Evolutionary conservation across 139 green algal species (phyloP), one percentile per base, ranked within the genome.

Genomic region (Dunaliella primolecta): DNA sequence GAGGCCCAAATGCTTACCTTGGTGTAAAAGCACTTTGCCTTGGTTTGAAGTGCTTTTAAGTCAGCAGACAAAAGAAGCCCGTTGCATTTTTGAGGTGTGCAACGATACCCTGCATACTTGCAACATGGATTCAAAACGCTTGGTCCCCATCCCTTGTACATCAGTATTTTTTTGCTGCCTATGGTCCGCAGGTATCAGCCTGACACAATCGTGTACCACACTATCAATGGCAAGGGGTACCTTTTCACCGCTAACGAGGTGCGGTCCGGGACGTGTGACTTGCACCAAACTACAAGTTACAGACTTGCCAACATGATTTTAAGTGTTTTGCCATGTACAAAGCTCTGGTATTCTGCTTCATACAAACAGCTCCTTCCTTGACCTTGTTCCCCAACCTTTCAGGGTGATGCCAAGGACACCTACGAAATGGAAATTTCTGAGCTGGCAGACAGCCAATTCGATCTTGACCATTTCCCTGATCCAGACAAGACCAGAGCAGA

Each of bases 181-280:
- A 7, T 15, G 7, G 7, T 7, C 15, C 46, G 15, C 46, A 64
- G 46, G 7, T 82, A 46, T 32, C 78, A 84, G 79, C 84, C 84
- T 3, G 84, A 87, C 79, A 84, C 84, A 35, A 84, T 87, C 36
- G 31, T 38, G 11, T 77, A 87, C 36, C 15, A 71, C 79, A 82
- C 30, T 21, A 84, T 84, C 36, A 27, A 23, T 21, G 30, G 31
- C 24, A 34, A 31, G 24, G 3, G 34, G 1, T 84, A 82, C 71
- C 79, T 87, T 20, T 78, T 87, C 36, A 76, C 84, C 2, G 79
- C 84, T 29, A 84, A 84, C 38, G 84, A 87, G 78, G 84, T 64
- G 15, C 7, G 46, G 15, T 15, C 46, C 7, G 15, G 15, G 46
- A 15, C 15, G 7, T 64, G 46, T 7, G 15, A 15, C 7, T 15